A percentile compares a stretch with the other conserved stretches of the same genome.
These are phyloP conservation scores for Daldinia vernicosa DNA, from an alignment of 495 filamentous ascomycete species.

Conservation along the genomic window DNA sequence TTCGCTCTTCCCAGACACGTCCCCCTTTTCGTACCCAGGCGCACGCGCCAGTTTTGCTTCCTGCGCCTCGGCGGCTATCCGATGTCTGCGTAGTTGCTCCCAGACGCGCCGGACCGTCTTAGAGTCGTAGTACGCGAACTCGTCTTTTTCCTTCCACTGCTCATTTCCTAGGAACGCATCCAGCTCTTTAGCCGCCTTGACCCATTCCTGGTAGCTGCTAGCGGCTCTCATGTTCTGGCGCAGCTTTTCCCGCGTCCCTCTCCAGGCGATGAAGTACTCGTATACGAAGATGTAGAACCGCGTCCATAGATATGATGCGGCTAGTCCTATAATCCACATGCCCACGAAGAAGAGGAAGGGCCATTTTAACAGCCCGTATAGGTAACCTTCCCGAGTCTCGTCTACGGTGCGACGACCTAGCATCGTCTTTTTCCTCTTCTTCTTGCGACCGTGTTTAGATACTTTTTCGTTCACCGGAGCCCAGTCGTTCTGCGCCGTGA, in stretches of 20 bases:
- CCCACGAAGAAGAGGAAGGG: conserved; percentile 82
- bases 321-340: conserved; percentile 77
- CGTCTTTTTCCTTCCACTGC: conserved; percentile 84
- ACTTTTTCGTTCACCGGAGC: conserved; percentile 77
- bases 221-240: conserved; percentile 74
- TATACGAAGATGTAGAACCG: conserved; percentile 88
- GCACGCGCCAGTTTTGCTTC: conserved; percentile 42
- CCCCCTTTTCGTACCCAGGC: conserved; percentile 27
- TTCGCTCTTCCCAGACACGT: conserved; percentile 22
- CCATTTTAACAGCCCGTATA: conserved; percentile 90
- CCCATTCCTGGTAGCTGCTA: conserved; percentile 83
- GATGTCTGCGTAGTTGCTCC: conserved; percentile 71
- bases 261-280: conserved; percentile 79
- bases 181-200: conserved; percentile 75
- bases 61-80: conserved; percentile 66
- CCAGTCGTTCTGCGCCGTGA: conserved; percentile 86
- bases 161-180: conserved; percentile 85
- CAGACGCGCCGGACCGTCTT: conserved; percentile 79
- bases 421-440: conserved; percentile 43
- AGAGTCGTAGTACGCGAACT: conserved; percentile 94
- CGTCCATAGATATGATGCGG: conserved; percentile 78
- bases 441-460: conserved; percentile 49
- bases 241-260: conserved; percentile 75
- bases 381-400: conserved; percentile 91
- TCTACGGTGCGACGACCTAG: conserved; percentile 71